These are phyloP conservation scores for Capsicum pubescens DNA, from an alignment of 257 asterid species.

Conservation along the genomic window DNA sequence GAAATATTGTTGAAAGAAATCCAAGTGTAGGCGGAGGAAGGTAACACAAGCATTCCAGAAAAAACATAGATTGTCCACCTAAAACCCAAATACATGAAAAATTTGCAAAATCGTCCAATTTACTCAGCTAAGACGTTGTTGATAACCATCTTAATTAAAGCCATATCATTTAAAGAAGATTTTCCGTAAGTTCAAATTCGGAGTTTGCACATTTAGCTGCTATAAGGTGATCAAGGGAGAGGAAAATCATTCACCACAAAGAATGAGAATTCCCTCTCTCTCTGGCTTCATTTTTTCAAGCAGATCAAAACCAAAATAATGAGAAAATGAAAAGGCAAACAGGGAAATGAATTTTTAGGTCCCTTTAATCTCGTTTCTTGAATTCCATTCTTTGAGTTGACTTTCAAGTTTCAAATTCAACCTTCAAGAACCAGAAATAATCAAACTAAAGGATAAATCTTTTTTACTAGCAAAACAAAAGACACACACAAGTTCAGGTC, in stretches of 20 bases:
- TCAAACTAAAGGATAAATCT: background rate
- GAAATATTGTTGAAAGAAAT: background rate
- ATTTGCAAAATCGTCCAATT: background rate
- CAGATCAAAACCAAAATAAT: slow-evolving; percentile 8
- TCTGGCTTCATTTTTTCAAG: background rate
- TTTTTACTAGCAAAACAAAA: background rate
- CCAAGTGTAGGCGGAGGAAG: background rate
- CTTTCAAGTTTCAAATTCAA: background rate
- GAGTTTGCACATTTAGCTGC: background rate
- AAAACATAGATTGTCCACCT: background rate
- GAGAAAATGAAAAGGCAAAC: slow-evolving; percentile 4
- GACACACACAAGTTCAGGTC: background rate
- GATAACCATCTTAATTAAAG: background rate
- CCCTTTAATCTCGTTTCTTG: background rate
- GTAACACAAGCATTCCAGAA: background rate
- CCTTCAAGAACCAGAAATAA: background rate
- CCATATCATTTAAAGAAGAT: background rate
- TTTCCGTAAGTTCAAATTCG: background rate
- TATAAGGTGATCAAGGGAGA: background rate
- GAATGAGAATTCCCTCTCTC: background rate
- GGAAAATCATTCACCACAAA: slow-evolving; percentile 9
- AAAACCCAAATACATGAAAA: background rate
- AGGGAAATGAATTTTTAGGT: background rate
- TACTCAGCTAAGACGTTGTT: background rate
- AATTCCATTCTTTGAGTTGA: background rate